phyloP scores from a whole-genome alignment of 257 asterid species.

The Rehmannia glutinosa region DNA sequence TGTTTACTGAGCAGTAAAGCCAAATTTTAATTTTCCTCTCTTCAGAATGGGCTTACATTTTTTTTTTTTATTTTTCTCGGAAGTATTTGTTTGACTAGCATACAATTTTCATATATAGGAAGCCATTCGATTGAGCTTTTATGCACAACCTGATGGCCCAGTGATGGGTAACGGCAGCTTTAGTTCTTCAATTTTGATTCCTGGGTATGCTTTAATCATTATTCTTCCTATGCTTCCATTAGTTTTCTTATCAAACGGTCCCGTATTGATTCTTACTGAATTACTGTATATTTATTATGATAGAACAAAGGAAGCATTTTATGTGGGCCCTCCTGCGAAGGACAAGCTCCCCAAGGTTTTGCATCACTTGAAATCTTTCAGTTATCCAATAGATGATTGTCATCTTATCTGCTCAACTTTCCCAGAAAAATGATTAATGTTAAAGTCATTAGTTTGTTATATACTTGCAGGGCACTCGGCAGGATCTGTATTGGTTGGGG shows the following conservation, averaged over 20 bases:
- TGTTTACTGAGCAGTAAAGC: constrained; percentile 3
- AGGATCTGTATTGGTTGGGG: constrained; percentile 84
- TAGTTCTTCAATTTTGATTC: constrained; percentile 69
- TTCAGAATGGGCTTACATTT: constrained; percentile 11
- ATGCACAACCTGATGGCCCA: constrained; percentile 94
- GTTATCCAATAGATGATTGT: constrained; percentile 9
- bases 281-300: constrained; percentile 21
- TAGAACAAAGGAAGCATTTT: constrained; percentile 82
- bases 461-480: constrained; percentile 61
- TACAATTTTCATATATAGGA: constrained; percentile 42
- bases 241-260: constrained; percentile 4
- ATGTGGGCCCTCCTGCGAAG: constrained; percentile 84
- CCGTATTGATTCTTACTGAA: constrained; percentile 10
- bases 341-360: constrained; percentile 94
- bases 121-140: constrained; percentile 65
- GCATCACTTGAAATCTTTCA: constrained; percentile 12
- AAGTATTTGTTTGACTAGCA: constrained; percentile 13
- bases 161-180: constrained; percentile 66
- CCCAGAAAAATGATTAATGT: constrained; percentile 8
- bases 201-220: constrained; percentile 56
- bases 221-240: constrained; percentile 5
- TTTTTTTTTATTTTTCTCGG: neutral
- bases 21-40: neutral
- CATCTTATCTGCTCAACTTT: constrained; percentile 4
- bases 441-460: constrained; percentile 9